Evolutionary conservation across 108 stramenopile genomes (phyloP), one percentile per base, ranked within the genome.

Genomic region (Cyclotella kingstonii): DNA sequence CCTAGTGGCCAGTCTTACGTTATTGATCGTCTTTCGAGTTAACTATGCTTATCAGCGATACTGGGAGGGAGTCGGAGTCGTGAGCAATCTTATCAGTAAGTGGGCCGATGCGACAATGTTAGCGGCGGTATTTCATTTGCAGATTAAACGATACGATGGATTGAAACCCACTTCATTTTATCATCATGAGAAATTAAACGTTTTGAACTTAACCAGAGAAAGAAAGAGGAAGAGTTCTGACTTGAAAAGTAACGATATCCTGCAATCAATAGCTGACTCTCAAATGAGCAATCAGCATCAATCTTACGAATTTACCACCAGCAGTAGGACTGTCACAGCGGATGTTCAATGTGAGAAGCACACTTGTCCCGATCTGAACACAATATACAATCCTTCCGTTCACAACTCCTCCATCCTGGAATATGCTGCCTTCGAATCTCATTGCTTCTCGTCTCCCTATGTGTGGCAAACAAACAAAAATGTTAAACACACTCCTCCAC

Each of bases 1-100:
- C 4, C 62, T 90, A 12, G 63, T 87, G 5, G 50, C 60, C 15
- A 65, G 66, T 14, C 60, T 84, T 7, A 54, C 76, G 42, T 87
- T 90, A 51, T 30, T 90, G 30, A 73, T 90, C 33, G 64, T 87
- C 19, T 90, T 90, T 55, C 74, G 84, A 3, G 84, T 83, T 35
- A 83, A 77, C 58, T 73, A 76, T 38, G 76, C 76, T 9, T 91
- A 91, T 60, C 52, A 63, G 33, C 53, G 86, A 2, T 91, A 86
- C 28, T 84, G 83, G 86, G 83, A 91, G 40, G 89, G 78, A 17
- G 18, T 36, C 50, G 21, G 54, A 1, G 43, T 33, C 22, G 35
- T 81, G 18, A 54, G 75, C 46, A 76, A 81, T 7, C 68, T 74
- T 64, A 74, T 86, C 79, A 42, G 55, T 25, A 91, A 91, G 60